Evolutionary conservation across 108 stramenopile species (phyloP).

Genomic region (Conticribra guillardii): DNA sequence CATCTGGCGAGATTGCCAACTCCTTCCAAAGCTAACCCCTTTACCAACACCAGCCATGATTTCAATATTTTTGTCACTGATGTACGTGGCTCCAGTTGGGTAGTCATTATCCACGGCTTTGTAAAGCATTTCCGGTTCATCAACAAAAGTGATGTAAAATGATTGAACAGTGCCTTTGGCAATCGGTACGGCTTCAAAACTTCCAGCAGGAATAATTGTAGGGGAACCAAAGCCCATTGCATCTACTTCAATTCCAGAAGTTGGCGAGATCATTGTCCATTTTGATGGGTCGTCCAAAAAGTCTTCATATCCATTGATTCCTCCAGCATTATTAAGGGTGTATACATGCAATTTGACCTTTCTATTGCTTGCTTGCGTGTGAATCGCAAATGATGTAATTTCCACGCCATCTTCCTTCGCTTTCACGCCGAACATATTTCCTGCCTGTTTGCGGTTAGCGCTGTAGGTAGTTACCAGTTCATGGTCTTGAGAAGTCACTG

Average conservation of each 20-base stretch:
- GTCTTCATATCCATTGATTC: slow-evolving; percentile 18
- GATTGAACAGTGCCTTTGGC: slow-evolving; percentile 15
- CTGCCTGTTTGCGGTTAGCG: slow-evolving; percentile 31
- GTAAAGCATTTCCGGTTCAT: slow-evolving; percentile 29
- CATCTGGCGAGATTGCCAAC: slow-evolving; percentile 28
- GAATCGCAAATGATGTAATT: slow-evolving; percentile 28
- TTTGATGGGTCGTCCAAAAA: slow-evolving; percentile 8
- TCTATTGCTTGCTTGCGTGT: slow-evolving; percentile 3
- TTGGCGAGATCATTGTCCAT: slow-evolving; percentile 25
- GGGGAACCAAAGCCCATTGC: slow-evolving; percentile 30
- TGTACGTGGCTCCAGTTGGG: slow-evolving; percentile 22
- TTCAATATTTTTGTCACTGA: slow-evolving; percentile 18
- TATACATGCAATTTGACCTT: slow-evolving; percentile 27
- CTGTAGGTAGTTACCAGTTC: slow-evolving; percentile 23
- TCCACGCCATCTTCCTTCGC: slow-evolving; percentile 18
- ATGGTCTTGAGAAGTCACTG: background rate
- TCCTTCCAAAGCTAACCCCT: slow-evolving; percentile 19
- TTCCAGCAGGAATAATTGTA: slow-evolving; percentile 22
- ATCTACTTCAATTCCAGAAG: slow-evolving; percentile 12
- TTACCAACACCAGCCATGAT: slow-evolving; percentile 24
- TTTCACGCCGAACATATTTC: slow-evolving; percentile 28
- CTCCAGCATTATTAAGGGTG: slow-evolving; percentile 11
- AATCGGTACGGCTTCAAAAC: slow-evolving; percentile 23
- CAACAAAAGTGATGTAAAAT: slow-evolving; percentile 32
- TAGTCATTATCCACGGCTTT: slow-evolving; percentile 22